Conservation (phyloP, 2,329 filamentous ascomycete species). For the Penicillium sp. region DNA sequence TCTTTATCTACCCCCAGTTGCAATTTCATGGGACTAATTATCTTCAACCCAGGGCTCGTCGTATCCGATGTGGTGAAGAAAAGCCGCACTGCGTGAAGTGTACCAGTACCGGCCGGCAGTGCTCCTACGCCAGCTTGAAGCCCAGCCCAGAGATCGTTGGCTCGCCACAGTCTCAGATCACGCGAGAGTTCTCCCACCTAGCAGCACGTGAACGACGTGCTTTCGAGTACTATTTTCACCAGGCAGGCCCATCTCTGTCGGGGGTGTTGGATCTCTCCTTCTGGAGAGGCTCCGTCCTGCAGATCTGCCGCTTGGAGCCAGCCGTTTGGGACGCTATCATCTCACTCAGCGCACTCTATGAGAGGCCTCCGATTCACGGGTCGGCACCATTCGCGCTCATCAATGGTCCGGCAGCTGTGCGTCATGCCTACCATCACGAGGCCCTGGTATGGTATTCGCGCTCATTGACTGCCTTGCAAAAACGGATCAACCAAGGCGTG, state of each 20-base stretch:
- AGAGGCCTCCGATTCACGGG: slow-evolving; percentile 20
- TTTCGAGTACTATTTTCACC: slow-evolving; percentile 29
- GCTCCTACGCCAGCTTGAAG: slow-evolving; percentile 8
- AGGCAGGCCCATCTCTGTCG: slow-evolving; percentile 22
- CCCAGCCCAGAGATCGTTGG: not conserved
- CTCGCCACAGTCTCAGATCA: slow-evolving; percentile 3
- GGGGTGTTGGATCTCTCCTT: slow-evolving; percentile 27
- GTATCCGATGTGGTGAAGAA: slow-evolving; percentile 18
- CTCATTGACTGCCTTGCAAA: slow-evolving; percentile 15
- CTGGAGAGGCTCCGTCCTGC: slow-evolving; percentile 28
- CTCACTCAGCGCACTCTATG: slow-evolving; percentile 28
- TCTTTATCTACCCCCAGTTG: not conserved
- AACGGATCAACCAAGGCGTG: slow-evolving; percentile 14
- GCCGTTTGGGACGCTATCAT: slow-evolving; percentile 31
- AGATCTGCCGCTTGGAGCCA: slow-evolving; percentile 25
- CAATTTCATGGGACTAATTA: not conserved
- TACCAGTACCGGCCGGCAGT: slow-evolving; percentile 19
- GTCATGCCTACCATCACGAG: slow-evolving; percentile 12
- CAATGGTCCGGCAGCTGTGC: slow-evolving; percentile 12
- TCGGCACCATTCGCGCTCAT: slow-evolving; percentile 9
- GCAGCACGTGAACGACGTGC: slow-evolving; percentile 25
- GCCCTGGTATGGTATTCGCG: slow-evolving; percentile 22
- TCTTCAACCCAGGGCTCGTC: slow-evolving; percentile 9
- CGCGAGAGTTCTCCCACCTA: slow-evolving; percentile 5
- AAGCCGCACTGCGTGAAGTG: slow-evolving; percentile 18